A percentile compares a stretch with the other conserved stretches of the same genome.
Conservation (phyloP, 139 green algal species). For the Picochlorum sp. region DNA sequence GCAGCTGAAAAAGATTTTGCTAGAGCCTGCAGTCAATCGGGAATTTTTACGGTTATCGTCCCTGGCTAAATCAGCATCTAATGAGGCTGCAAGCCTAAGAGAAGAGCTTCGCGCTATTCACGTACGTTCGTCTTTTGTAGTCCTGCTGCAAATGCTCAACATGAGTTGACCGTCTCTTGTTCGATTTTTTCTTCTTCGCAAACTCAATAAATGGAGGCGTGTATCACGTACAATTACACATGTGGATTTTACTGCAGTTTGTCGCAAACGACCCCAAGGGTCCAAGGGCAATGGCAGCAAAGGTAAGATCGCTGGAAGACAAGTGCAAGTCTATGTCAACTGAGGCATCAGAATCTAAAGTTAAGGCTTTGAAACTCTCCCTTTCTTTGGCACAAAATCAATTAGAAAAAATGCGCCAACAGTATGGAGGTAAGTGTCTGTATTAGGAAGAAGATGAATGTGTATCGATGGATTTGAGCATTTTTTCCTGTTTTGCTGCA, state of each 20-base stretch:
- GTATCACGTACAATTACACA: neutral
- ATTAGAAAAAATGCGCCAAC: neutral
- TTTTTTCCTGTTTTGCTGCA: no score
- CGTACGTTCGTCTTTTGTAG: neutral
- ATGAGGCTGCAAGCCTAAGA: neutral
- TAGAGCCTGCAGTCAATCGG: conserved; percentile 12
- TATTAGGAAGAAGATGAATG: conserved; percentile 1
- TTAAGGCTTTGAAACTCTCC: neutral
- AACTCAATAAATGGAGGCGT: no score
- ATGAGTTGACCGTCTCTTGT: no score
- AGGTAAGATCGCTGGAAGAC: neutral
- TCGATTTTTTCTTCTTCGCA: no score
- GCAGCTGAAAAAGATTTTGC: conserved; percentile 17
- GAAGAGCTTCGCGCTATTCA: conserved; percentile 3
- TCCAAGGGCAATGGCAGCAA: neutral
- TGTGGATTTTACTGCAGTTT: conserved; percentile 3
- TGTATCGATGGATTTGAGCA: no score
- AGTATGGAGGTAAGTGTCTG: neutral
- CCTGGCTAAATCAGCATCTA: neutral
- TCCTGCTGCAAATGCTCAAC: no score
- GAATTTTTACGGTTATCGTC: conserved; percentile 2
- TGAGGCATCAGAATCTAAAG: neutral
- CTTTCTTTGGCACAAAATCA: neutral
- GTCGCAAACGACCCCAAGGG: conserved; percentile 4
- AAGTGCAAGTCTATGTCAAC: neutral